Conservation (phyloP, 495 filamentous ascomycete species). For the Hyaloscypha variabilis region DNA sequence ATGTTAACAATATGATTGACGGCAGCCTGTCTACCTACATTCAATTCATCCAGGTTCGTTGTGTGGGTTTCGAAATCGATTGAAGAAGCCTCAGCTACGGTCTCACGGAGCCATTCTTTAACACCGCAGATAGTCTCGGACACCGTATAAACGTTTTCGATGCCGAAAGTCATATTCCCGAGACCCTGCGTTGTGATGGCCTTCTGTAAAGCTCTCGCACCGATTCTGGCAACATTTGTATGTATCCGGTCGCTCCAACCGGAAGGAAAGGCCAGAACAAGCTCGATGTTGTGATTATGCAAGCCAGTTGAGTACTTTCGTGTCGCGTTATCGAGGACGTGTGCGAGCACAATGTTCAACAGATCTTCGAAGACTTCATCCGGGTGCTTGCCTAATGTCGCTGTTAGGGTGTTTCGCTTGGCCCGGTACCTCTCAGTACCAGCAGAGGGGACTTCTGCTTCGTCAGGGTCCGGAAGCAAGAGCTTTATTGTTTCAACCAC, state of each 20-base stretch:
- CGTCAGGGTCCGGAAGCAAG: constrained; percentile 6
- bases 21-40: constrained; percentile 2
- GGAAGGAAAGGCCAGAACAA: constrained; percentile 14
- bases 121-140: constrained; percentile 15
- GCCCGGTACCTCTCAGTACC: constrained; percentile 1
- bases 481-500: constrained; percentile 15
- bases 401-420: background rate
- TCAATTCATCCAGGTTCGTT: constrained; percentile 10
- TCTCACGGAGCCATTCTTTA: constrained; percentile 13
- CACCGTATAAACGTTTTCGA: constrained; percentile 16
- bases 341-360: background rate
- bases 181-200: background rate
- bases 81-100: background rate
- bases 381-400: background rate
- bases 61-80: background rate
- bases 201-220: constrained; percentile 9
- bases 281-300: constrained; percentile 4
- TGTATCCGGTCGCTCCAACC: constrained; percentile 13
- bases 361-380: constrained; percentile 16
- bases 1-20: too few species aligned
- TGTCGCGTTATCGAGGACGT: constrained; percentile 3
- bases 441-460: background rate
- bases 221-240: constrained; percentile 9
- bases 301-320: constrained; percentile 1
- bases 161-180: constrained; percentile 2